These are phyloP conservation scores for Aspergillus thermomutatus DNA, from an alignment of 2,329 filamentous ascomycete genomes.

Conservation along the genomic window DNA sequence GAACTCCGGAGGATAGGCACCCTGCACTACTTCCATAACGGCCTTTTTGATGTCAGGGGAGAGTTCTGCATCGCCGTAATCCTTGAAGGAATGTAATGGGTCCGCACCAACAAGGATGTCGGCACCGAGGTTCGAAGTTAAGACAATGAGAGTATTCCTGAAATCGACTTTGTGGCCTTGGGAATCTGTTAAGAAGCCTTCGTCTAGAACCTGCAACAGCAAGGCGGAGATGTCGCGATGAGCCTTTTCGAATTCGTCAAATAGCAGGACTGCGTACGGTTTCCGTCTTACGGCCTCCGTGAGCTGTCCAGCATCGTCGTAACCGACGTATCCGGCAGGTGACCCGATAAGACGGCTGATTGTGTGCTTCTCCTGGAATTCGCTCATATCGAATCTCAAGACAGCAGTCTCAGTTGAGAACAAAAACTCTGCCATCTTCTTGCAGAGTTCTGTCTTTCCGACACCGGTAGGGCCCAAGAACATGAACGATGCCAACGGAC, in stretches of 20 bases:
- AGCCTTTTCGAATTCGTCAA: constrained; percentile 97
- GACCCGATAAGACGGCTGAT: constrained; percentile 89
- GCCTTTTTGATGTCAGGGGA: constrained; percentile 69
- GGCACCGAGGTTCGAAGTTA: constrained; percentile 93
- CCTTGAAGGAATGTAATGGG: constrained; percentile 60
- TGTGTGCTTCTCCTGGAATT: constrained; percentile 97
- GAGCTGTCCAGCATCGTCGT: constrained; percentile 92
- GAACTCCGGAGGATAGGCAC: constrained; percentile 82
- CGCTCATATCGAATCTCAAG: constrained; percentile 93
- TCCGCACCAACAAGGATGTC: constrained; percentile 81
- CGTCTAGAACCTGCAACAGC: constrained; percentile 89
- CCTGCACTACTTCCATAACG: constrained; percentile 83
- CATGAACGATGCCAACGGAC: constrained; percentile 92
- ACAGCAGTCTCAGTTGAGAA: constrained; percentile 91
- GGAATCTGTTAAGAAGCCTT: constrained; percentile 91
- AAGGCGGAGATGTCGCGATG: constrained; percentile 92
- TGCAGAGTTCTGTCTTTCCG: constrained; percentile 95
- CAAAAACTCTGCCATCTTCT: constrained; percentile 88
- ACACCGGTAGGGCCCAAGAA: constrained; percentile 96
- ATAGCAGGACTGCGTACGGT: constrained; percentile 89
- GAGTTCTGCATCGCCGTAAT: constrained; percentile 65
- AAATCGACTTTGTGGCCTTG: constrained; percentile 98
- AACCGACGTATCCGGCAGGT: constrained; percentile 92
- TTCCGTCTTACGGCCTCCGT: constrained; percentile 94
- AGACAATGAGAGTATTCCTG: constrained; percentile 90